A percentile compares a stretch with the other conserved stretches of the same genome.
Evolutionary conservation across 1,284 basidiomycete genomes (phyloP).

Genomic region (Rhodotorula sp.): DNA sequence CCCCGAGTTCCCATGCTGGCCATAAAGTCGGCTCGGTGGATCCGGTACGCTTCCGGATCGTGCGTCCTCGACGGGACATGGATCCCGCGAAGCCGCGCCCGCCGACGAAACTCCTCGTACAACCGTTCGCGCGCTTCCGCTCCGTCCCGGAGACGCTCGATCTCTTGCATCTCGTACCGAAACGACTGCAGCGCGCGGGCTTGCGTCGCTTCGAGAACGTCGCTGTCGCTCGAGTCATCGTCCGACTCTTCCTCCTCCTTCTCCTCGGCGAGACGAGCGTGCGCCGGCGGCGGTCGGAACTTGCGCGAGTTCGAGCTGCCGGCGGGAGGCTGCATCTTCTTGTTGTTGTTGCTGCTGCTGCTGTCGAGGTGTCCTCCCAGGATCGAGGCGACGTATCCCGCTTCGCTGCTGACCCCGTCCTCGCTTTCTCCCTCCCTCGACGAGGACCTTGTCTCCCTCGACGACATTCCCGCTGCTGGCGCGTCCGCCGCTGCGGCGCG

Average conservation of each 20-base stretch:
- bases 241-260: neutral
- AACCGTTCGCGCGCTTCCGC: neutral
- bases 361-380: neutral
- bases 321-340: too few relatives aligned
- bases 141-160: neutral
- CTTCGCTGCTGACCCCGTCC: too few relatives aligned
- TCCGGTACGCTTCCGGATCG: neutral
- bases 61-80: neutral
- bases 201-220: neutral
- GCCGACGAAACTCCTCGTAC: neutral
- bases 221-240: neutral
- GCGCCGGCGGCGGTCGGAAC: too few relatives aligned
- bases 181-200: neutral
- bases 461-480: too few relatives aligned
- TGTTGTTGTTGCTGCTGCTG: neutral
- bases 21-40: neutral
- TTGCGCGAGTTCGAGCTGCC: neutral
- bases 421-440: too few relatives aligned
- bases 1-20: neutral
- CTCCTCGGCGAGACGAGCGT: too few relatives aligned
- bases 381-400: too few relatives aligned
- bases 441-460: too few relatives aligned
- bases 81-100: neutral
- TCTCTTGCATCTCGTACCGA: neutral
- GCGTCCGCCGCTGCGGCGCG: too few relatives aligned